Percentiles rank a stretch among this genome's conserved stretches.
Conservation (phyloP, 1,139 yeast species). For the Yamadazyma dendronema region DNA sequence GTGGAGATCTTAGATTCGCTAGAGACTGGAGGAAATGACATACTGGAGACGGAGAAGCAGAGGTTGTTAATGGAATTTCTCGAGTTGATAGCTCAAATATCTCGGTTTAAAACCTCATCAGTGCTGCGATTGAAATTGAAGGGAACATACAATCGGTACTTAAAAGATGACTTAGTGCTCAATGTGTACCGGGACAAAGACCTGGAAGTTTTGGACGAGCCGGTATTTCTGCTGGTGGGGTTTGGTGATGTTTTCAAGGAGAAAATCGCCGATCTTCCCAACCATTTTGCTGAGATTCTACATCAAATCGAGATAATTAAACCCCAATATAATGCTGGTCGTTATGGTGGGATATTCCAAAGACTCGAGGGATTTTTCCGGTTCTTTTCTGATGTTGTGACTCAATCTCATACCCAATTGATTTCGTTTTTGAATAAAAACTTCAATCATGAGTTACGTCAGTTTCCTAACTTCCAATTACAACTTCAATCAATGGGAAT, state of each 20-base stretch:
- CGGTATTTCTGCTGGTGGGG: too few relatives aligned
- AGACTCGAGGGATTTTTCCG: background rate
- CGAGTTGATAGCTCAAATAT: background rate
- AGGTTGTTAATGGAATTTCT: background rate
- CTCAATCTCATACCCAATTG: constrained; percentile 2
- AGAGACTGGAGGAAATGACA: background rate
- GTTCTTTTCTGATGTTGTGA: constrained; percentile 2
- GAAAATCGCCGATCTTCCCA: background rate
- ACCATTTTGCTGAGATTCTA: background rate
- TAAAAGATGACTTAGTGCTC: constrained; percentile 7
- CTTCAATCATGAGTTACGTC: constrained; percentile 15
- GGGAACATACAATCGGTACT: constrained; percentile 9
- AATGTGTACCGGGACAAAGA: constrained; percentile 3
- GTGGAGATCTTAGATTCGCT: background rate
- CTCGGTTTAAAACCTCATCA: background rate
- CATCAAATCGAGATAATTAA: background rate
- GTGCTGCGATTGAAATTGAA: constrained; percentile 1
- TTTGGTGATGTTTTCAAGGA: too few relatives aligned
- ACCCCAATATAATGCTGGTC: background rate
- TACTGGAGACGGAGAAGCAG: background rate
- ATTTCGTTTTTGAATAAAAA: constrained; percentile 11
- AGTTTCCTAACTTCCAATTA: constrained; percentile 12
- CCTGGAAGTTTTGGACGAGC: background rate
- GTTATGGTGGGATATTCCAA: background rate
- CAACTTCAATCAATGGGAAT: constrained; percentile 12